Percentiles rank a stretch among this genome's conserved stretches.
These are phyloP conservation scores for Lasiodiplodia gonubiensis DNA, from an alignment of 2,329 filamentous ascomycete genomes.

Conservation along the genomic window DNA sequence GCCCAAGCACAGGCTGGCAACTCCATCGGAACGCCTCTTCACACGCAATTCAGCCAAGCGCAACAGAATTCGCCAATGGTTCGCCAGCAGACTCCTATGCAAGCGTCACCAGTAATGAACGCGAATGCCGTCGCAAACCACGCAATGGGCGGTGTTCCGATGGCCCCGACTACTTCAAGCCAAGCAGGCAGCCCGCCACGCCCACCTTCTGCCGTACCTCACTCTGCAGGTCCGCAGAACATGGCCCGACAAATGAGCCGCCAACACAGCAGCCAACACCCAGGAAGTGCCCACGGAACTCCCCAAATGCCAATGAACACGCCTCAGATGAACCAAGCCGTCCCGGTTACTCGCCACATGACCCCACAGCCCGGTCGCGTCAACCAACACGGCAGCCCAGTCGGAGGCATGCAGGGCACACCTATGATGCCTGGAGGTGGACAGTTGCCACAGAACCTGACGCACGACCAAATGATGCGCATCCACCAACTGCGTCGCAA, in stretches of 20 bases:
- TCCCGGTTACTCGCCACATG: conserved; percentile 45
- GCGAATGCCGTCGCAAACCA: conserved; percentile 39
- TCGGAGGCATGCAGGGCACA: conserved; percentile 41
- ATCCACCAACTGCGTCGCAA: conserved; percentile 21
- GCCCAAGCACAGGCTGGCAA: conserved; percentile 38
- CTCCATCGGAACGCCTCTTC: conserved; percentile 31
- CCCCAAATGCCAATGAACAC: conserved; percentile 47
- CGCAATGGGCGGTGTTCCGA: conserved; percentile 52
- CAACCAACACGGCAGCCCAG: conserved; percentile 44
- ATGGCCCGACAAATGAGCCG: conserved; percentile 48
- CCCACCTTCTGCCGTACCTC: conserved; percentile 46
- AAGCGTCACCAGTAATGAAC: conserved; percentile 51
- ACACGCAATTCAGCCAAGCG: conserved; percentile 57
- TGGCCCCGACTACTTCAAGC: conserved; percentile 48
- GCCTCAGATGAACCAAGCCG: conserved; percentile 45
- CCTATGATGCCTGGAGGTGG: conserved; percentile 46
- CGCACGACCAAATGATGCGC: conserved; percentile 23
- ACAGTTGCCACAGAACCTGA: conserved; percentile 29
- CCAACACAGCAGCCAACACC: conserved; percentile 41
- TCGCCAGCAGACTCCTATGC: conserved; percentile 54
- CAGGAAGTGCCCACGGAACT: conserved; percentile 46
- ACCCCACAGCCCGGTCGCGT: conserved; percentile 47
- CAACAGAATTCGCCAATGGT: conserved; percentile 69
- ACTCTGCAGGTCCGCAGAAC: conserved; percentile 36
- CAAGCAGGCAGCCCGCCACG: conserved; percentile 47